phyloP scores from a whole-genome alignment of 495 filamentous ascomycete genomes.

The Neurospora sp. region DNA sequence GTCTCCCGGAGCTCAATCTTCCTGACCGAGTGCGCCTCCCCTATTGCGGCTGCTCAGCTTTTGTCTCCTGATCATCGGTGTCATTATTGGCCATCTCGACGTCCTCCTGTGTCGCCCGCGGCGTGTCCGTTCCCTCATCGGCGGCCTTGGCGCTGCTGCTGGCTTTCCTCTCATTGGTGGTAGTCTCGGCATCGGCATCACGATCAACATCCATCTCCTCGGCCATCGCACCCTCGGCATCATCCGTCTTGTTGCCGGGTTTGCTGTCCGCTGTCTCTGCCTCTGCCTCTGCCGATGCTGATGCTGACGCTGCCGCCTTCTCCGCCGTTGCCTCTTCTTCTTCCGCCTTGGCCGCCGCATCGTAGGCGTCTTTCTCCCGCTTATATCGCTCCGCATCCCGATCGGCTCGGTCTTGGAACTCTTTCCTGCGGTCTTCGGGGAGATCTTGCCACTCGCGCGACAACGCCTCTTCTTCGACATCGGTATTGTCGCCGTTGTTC shows the following conservation, averaged over 20 bases:
- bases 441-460: slow-evolving; percentile 41
- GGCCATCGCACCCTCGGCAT: slow-evolving; percentile 1
- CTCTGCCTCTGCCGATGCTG: slow-evolving; percentile 11
- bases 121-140: slow-evolving; percentile 3
- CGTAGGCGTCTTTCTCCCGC: slow-evolving; percentile 31
- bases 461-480: slow-evolving; percentile 34
- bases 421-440: slow-evolving; percentile 31
- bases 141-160: background rate
- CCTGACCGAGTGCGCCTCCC: background rate
- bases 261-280: slow-evolving; percentile 1
- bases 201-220: background rate
- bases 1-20: background rate
- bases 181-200: background rate
- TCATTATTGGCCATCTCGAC: slow-evolving; percentile 34
- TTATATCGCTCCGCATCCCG: slow-evolving; percentile 30
- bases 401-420: slow-evolving; percentile 33
- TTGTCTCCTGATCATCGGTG: slow-evolving; percentile 24
- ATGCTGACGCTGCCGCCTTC: slow-evolving; percentile 9
- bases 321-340: slow-evolving; percentile 11
- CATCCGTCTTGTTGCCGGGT: slow-evolving; percentile 6
- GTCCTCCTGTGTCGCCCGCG: slow-evolving; percentile 24
- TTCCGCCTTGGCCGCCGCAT: slow-evolving; percentile 7
- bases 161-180: background rate
- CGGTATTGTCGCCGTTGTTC: slow-evolving; percentile 19
- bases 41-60: slow-evolving; percentile 14